Evolutionary conservation across 768 basidiomycete genomes (phyloP), one percentile per base, ranked within the genome.

Genomic region (Trametes punicea): DNA sequence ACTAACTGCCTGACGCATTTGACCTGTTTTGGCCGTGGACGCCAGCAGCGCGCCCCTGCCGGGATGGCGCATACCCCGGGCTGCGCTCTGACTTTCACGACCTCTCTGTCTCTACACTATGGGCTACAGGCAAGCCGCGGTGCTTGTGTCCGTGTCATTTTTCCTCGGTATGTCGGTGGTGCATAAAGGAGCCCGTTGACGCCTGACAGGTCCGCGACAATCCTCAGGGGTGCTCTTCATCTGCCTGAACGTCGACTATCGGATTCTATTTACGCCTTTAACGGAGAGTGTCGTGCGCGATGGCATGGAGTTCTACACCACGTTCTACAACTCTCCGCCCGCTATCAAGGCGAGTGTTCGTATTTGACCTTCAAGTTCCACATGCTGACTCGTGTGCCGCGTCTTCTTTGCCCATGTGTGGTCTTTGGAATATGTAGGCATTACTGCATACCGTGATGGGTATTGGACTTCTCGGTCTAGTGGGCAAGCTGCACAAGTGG

Each of bases 41-140:
- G 52, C 52, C 52, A 54, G 44, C 52, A 54, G 45, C 44, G n/a
- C n/a, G n/a, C n/a, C n/a, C n/a, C n/a, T n/a, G n/a, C n/a, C n/a
- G n/a, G n/a, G n/a, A n/a, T n/a, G n/a, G n/a, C n/a, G n/a, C n/a
- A n/a, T n/a, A n/a, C n/a, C n/a, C n/a, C n/a, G n/a, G n/a, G n/a
- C n/a, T 27, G 39, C 36, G 20, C 25, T 31, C 36, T 15, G 15
- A 26, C 48, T 41, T 30, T 25, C 49, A 15, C 34, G 30, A n/a
- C 47, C n/a, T 44, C 26, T 25, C 41, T 42, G 23, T 18, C 46
- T 11, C 47, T 15, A 65, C 39, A 21, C 44, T 16, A 95, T 96
- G 93, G 88, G 89, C 42, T 98, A 96, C 79, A 81, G 81, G 68
- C 86, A 92, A 69, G 93, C 90, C 38, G 87, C 90, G n/a, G 83